A percentile compares a stretch with the other conserved stretches of the same genome.
phyloP scores from a whole-genome alignment of 2,329 filamentous ascomycete genomes.

The Cordyceps militaris region DNA sequence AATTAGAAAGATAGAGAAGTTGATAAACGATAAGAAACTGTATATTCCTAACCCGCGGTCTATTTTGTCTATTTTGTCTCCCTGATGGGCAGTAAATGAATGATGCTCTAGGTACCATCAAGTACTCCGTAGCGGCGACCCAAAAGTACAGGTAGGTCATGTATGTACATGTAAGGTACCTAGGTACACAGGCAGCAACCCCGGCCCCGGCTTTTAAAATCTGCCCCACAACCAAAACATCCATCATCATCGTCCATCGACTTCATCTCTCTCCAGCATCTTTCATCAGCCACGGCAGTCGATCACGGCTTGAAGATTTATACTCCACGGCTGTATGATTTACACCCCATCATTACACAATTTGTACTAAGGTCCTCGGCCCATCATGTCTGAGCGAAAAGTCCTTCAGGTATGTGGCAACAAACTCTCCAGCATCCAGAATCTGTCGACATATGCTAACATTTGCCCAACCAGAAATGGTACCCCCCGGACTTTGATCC shows the following conservation, averaged over 20 bases:
- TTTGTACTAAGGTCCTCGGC: neutral
- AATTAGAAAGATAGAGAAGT: too few species aligned
- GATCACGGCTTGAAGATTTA: too few species aligned
- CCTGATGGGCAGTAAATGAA: too few species aligned
- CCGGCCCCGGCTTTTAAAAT: too few species aligned
- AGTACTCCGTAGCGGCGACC: too few species aligned
- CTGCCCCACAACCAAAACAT: slow-evolving; percentile 8
- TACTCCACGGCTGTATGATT: neutral
- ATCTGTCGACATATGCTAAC: neutral
- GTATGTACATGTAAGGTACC: too few species aligned
- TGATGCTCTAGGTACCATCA: too few species aligned
- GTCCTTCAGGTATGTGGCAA: slow-evolving; percentile 45
- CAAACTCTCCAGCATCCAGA: neutral
- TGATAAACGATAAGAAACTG: too few species aligned
- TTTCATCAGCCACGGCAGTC: neutral
- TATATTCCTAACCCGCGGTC: too few species aligned
- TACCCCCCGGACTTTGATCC: slow-evolving; percentile 85
- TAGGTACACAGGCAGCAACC: too few species aligned
- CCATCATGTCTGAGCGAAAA: slow-evolving; percentile 77
- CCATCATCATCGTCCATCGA: slow-evolving; percentile 3
- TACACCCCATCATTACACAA: neutral
- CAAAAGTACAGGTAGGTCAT: too few species aligned
- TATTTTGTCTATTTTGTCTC: too few species aligned
- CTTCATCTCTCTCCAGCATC: neutral
- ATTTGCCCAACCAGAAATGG: slow-evolving; percentile 37